Evolutionary conservation across 2,329 filamentous ascomycete genomes (phyloP).

Genomic region (Penicillium sp.): DNA sequence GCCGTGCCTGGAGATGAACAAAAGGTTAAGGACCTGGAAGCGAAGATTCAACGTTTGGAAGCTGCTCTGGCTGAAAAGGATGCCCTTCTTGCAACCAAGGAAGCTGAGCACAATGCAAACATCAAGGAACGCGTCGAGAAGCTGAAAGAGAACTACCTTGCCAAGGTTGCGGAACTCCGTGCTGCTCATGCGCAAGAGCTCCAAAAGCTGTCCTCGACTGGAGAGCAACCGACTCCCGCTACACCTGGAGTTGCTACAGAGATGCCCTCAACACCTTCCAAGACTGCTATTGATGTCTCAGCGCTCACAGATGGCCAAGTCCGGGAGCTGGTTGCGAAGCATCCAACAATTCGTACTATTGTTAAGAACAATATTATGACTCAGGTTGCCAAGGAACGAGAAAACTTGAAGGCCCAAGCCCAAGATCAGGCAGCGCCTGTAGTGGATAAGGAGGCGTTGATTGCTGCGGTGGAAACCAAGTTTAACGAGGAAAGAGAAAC

Average conservation of each 20-base stretch:
- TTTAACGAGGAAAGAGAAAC: slow-evolving; percentile 42
- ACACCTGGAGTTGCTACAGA: slow-evolving; percentile 16
- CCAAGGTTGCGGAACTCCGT: slow-evolving; percentile 62
- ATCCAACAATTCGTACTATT: slow-evolving; percentile 51
- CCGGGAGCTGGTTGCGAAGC: slow-evolving; percentile 51
- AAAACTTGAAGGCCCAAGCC: slow-evolving; percentile 31
- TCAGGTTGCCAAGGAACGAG: slow-evolving; percentile 41
- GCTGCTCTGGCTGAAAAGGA: slow-evolving; percentile 55
- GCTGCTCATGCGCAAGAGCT: slow-evolving; percentile 52
- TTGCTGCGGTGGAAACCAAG: slow-evolving; percentile 38
- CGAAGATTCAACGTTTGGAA: slow-evolving; percentile 56
- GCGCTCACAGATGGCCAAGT: slow-evolving; percentile 52
- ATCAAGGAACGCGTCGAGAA: slow-evolving; percentile 54
- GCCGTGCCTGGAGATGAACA: slow-evolving; percentile 47
- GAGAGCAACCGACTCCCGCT: slow-evolving; percentile 39
- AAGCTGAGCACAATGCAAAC: slow-evolving; percentile 51
- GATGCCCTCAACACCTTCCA: slow-evolving; percentile 30
- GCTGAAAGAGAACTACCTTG: slow-evolving; percentile 67
- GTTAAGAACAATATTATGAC: slow-evolving; percentile 60
- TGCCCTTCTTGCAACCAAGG: slow-evolving; percentile 45
- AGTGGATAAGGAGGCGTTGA: slow-evolving; percentile 36
- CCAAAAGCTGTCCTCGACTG: slow-evolving; percentile 46
- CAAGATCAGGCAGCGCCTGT: slow-evolving; percentile 27
- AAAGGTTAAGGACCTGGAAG: slow-evolving; percentile 62
- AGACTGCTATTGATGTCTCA: slow-evolving; percentile 36